Conservation (phyloP, 2,329 filamentous ascomycete species). For the Aspergillus jensenii region DNA sequence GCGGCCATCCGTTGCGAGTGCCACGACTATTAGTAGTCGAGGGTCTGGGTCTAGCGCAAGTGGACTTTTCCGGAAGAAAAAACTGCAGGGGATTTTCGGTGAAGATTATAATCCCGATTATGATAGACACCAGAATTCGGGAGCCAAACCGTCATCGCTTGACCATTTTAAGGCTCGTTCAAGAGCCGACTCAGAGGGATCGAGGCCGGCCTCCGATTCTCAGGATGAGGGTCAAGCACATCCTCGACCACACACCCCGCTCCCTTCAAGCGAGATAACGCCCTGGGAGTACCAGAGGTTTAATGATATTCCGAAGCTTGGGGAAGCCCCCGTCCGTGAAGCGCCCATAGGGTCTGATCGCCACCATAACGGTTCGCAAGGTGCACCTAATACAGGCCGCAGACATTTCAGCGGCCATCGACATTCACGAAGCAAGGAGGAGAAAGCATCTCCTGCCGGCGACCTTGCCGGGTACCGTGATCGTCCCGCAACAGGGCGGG, state of each 20-base stretch:
- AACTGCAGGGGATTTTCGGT: conserved; percentile 87
- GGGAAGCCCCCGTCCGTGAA: conserved; percentile 73
- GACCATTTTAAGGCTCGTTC: conserved; percentile 64
- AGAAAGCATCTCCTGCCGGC: conserved; percentile 43
- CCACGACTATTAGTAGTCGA: conserved; percentile 81
- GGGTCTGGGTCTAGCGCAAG: conserved; percentile 73
- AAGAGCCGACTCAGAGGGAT: conserved; percentile 79
- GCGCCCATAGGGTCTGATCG: conserved; percentile 68
- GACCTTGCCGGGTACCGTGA: conserved; percentile 53
- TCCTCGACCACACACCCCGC: conserved; percentile 78
- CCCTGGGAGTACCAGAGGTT: conserved; percentile 95
- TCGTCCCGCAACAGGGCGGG: conserved; percentile 72
- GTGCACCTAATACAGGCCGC: conserved; percentile 46
- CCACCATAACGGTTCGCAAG: conserved; percentile 61
- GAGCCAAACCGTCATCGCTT: conserved; percentile 30
- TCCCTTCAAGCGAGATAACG: conserved; percentile 88
- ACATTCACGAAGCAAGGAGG: conserved; percentile 58
- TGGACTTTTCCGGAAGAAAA: conserved; percentile 67
- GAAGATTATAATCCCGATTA: conserved; percentile 77
- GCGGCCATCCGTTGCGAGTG: conserved; percentile 83
- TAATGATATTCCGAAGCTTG: conserved; percentile 74
- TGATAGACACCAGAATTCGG: conserved; percentile 58
- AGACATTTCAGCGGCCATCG: conserved; percentile 49
- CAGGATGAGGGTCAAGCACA: conserved; percentile 61
- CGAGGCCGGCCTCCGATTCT: conserved; percentile 52